phyloP scores from a whole-genome alignment of 2,329 filamentous ascomycete species.

The Tothia fuscella region DNA sequence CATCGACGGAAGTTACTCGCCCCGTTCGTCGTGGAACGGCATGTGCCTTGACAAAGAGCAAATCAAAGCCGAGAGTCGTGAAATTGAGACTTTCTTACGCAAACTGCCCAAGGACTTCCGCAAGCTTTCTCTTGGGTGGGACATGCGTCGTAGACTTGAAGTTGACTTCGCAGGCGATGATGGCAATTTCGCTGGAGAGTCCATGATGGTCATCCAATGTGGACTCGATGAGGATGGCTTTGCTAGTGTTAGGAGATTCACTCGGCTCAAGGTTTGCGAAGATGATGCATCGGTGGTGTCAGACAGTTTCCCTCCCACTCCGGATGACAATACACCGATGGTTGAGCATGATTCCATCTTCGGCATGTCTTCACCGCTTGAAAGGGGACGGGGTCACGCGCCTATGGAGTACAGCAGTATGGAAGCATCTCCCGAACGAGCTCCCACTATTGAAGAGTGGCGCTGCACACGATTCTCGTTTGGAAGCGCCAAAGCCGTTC shows the following conservation, averaged over 20 bases:
- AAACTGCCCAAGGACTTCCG: constrained; percentile 69
- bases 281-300: constrained; percentile 5
- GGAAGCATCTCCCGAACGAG: constrained; percentile 25
- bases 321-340: neutral
- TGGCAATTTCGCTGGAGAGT: constrained; percentile 63
- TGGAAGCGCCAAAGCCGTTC: constrained; percentile 44
- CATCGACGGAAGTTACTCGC: constrained; percentile 65
- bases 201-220: constrained; percentile 60
- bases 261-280: constrained; percentile 36
- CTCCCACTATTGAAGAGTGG: constrained; percentile 49
- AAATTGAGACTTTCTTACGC: constrained; percentile 65
- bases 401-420: constrained; percentile 13
- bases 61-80: constrained; percentile 61
- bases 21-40: constrained; percentile 61
- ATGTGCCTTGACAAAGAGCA: constrained; percentile 62
- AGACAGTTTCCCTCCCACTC: constrained; percentile 2
- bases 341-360: constrained; percentile 6
- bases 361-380: neutral
- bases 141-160: constrained; percentile 75
- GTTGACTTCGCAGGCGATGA: constrained; percentile 84
- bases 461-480: constrained; percentile 49
- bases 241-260: constrained; percentile 44
- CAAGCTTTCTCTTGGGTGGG: constrained; percentile 71
- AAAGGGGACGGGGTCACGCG: constrained; percentile 21
- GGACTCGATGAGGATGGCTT: constrained; percentile 50